Evolutionary conservation across 768 basidiomycete species (phyloP), one percentile per base, ranked within the genome.

Genomic region (Auriscalpium vulgare): DNA sequence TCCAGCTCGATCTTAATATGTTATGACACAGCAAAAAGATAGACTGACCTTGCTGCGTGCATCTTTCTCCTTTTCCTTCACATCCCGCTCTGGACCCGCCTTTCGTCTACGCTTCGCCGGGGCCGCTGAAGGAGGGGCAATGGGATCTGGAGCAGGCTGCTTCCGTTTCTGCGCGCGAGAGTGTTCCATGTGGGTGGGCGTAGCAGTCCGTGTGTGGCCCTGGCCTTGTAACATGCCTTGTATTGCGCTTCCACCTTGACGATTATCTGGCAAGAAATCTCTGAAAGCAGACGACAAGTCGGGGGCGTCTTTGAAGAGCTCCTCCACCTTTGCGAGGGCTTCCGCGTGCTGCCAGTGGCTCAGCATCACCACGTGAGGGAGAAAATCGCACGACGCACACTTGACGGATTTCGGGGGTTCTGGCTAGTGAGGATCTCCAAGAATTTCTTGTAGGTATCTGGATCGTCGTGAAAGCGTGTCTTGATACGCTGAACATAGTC

Each of bases 401-500:
- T 29, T 29, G 29, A 29, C 29, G 29, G 29, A 29, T 29, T 29
- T 29, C 29, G 29, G 29, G 59, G 80, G 74, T 54, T 85, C 80
- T 66, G 84, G 83, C 45, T 78, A 73, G 83, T 81, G 3, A 93
- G 71, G 53, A 91, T 85, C 62, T 88, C 87, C 23, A 91, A 70
- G 65, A 92, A 92, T 61, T 83, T 80, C 53, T 81, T 80, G 61
- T 91, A 92, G 5, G 88, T 93, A 14, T 93, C 91, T 0, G 91
- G 81, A 59, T 95, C 90, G 54, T 72, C 69, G 29, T 69, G 68
- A 70, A 91, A 97, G 14, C 93, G 84, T 56, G 88, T 86, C 69
- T 97, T 97, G 71, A 98, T 97, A 72, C 93, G 93, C 72, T 95
- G 93, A 36, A 99, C 93, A 63, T 95, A 98, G 64, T 91, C 84